Percentiles rank a stretch among this genome's conserved stretches.
These are phyloP conservation scores for Ajuga chamaepitys DNA, from an alignment of 257 asterid genomes.

Conservation along the genomic window DNA sequence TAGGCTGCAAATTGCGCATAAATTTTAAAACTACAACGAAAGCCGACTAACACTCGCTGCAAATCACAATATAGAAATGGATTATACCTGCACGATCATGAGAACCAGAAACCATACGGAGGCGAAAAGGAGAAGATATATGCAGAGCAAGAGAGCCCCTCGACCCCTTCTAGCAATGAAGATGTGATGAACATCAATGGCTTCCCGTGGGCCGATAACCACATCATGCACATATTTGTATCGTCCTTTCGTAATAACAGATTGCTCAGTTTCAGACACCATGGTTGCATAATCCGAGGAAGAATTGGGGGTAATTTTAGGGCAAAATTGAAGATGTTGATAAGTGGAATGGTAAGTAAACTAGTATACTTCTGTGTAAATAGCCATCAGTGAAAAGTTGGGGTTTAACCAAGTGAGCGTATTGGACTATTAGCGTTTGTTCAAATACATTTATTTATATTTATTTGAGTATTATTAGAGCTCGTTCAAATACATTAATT, in stretches of 20 bases:
- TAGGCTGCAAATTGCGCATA: too few species aligned
- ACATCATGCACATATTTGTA: slow-evolving; percentile 47
- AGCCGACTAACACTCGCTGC: background rate
- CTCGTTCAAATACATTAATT: too few species aligned
- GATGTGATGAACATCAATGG: slow-evolving; percentile 69
- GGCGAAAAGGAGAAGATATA: slow-evolving; percentile 32
- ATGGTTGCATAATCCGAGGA: background rate
- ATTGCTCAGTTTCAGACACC: slow-evolving; percentile 27
- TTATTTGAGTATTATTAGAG: too few species aligned
- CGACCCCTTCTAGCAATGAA: slow-evolving; percentile 25
- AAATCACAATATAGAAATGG: background rate
- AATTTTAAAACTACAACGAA: too few species aligned
- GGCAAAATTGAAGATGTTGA: background rate
- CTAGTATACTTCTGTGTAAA: too few species aligned
- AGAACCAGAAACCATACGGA: slow-evolving; percentile 21
- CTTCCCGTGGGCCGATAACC: slow-evolving; percentile 40
- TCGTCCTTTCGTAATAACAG: slow-evolving; percentile 30
- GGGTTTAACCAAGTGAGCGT: too few species aligned
- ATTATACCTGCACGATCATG: slow-evolving; percentile 39
- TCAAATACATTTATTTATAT: too few species aligned
- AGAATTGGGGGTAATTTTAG: background rate
- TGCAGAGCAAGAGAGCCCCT: slow-evolving; percentile 24
- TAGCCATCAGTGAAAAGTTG: too few species aligned
- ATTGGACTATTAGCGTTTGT: too few species aligned
- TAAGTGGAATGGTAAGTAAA: background rate